A percentile compares a stretch with the other conserved stretches of the same genome.
Evolutionary conservation across 106 monocot genomes (phyloP).

Genomic region (Chionographis japonica): DNA sequence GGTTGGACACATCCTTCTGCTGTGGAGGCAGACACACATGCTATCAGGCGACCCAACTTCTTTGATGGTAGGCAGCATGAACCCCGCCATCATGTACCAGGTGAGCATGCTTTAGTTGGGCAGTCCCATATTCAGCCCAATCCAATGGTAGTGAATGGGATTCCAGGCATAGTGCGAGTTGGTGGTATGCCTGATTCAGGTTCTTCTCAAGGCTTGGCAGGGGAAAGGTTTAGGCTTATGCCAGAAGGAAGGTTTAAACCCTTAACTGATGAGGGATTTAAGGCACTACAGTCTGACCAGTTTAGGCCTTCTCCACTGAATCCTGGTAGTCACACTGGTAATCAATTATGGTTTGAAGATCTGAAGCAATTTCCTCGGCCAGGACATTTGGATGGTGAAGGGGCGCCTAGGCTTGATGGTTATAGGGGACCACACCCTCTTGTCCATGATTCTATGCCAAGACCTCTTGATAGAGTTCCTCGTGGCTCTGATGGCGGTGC

Average conservation of each 20-base stretch:
- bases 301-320: conserved; percentile 27
- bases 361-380: conserved; percentile 64
- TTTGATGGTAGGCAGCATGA: conserved; percentile 35
- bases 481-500: conserved; percentile 9
- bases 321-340: conserved; percentile 20
- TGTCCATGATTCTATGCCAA: conserved; percentile 19
- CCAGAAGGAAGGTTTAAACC: conserved; percentile 37
- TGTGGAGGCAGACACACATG: conserved; percentile 15
- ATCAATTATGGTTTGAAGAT: conserved; percentile 59
- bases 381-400: conserved; percentile 45
- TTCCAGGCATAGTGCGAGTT: conserved; percentile 10
- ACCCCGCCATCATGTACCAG: conserved; percentile 1
- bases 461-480: conserved; percentile 25
- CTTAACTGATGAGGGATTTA: conserved; percentile 35
- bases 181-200: conserved; percentile 26
- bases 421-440: conserved; percentile 24
- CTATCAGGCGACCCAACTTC: conserved; percentile 10
- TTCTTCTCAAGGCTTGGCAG: conserved; percentile 16
- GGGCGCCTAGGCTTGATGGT: conserved; percentile 32
- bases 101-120: conserved; percentile 16
- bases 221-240: conserved; percentile 38
- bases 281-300: conserved; percentile 12
- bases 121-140: conserved; percentile 13
- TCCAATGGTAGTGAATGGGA: conserved; percentile 32
- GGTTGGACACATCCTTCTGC: conserved; percentile 7